Conservation (phyloP, 2,329 filamentous ascomycete genomes). For the Chrysosporium keratinophilum region DNA sequence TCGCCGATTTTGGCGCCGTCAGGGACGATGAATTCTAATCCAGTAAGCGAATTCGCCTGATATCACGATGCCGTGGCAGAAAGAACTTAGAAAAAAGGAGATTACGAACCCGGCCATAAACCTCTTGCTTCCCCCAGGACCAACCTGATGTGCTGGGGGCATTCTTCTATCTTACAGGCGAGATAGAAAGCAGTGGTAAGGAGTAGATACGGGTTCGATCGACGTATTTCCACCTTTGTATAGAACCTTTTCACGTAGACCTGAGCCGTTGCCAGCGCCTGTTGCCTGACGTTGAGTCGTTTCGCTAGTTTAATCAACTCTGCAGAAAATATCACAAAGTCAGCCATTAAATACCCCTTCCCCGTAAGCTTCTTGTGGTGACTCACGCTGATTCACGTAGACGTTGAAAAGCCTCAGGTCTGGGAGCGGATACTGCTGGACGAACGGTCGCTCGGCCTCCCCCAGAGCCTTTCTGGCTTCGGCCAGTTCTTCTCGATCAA, state of each 20-base stretch:
- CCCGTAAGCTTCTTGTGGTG: not conserved
- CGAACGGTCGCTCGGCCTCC: slow-evolving; percentile 61
- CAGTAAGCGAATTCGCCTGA: slow-evolving; percentile 13
- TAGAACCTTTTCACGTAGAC: slow-evolving; percentile 94
- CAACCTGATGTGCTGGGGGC: slow-evolving; percentile 86
- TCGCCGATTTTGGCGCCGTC: slow-evolving; percentile 81
- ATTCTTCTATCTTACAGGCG: slow-evolving; percentile 96
- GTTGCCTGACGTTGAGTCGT: slow-evolving; percentile 74
- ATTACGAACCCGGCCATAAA: slow-evolving; percentile 59
- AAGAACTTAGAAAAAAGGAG: not conserved
- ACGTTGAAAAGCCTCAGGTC: slow-evolving; percentile 75
- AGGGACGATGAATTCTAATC: slow-evolving; percentile 54
- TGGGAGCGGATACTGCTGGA: slow-evolving; percentile 71
- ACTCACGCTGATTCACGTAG: slow-evolving; percentile 79
- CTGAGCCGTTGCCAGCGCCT: slow-evolving; percentile 86
- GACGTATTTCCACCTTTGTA: slow-evolving; percentile 76
- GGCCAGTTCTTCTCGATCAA: slow-evolving; percentile 69
- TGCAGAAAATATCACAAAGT: not conserved
- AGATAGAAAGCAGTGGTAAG: slow-evolving; percentile 90
- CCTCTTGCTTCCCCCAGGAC: slow-evolving; percentile 77
- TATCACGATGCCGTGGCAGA: slow-evolving; percentile 10
- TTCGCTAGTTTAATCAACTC: slow-evolving; percentile 65
- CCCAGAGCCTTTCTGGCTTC: slow-evolving; percentile 66
- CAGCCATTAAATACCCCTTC: not conserved
- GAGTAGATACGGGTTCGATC: slow-evolving; percentile 86